phyloP scores from a whole-genome alignment of 2,329 filamentous ascomycete species.

The Fonsecaea erecta region DNA sequence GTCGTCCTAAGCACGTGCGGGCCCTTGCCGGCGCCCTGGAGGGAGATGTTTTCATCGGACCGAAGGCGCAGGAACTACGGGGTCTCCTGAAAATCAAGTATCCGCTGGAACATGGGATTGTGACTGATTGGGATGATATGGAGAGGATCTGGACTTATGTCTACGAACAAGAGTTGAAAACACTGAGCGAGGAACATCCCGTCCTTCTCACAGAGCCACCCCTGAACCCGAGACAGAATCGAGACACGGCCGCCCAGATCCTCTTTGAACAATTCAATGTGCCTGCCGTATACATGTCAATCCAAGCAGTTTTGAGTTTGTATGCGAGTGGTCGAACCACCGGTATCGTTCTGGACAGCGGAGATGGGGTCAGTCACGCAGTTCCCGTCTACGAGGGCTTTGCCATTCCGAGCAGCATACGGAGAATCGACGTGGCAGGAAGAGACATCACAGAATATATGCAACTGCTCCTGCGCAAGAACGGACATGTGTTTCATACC shows the following conservation, averaged over 20 bases:
- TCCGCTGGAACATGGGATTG: conserved; percentile 94
- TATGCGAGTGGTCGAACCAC: conserved; percentile 96
- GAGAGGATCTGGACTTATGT: conserved; percentile 99
- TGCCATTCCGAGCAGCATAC: conserved; percentile 92
- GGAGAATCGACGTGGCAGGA: conserved; percentile 93
- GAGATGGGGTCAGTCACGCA: conserved; percentile 94
- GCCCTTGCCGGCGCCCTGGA: conserved; percentile 96
- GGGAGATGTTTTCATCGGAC: conserved; percentile 95
- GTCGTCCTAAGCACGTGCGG: conserved; percentile 89
- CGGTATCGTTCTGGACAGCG: conserved; percentile 91
- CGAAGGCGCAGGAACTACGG: conserved; percentile 85
- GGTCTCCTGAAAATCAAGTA: conserved; percentile 95
- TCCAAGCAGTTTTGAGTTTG: conserved; percentile 92
- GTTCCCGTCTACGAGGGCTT: conserved; percentile 98
- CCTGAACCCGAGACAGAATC: conserved; percentile 91
- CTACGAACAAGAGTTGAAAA: conserved; percentile 94
- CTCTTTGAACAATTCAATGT: conserved; percentile 99
- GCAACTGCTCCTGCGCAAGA: conserved; percentile 87
- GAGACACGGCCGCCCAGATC: conserved; percentile 94
- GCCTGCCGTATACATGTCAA: conserved; percentile 92
- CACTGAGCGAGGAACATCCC: conserved; percentile 96
- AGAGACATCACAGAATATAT: conserved; percentile 95
- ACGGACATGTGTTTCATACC: conserved; percentile 92
- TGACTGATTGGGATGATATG: conserved; percentile 99
- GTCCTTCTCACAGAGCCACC: conserved; percentile 95